Conservation (phyloP, 1,139 yeast species). For the Debaryomyces robertsiae region DNA sequence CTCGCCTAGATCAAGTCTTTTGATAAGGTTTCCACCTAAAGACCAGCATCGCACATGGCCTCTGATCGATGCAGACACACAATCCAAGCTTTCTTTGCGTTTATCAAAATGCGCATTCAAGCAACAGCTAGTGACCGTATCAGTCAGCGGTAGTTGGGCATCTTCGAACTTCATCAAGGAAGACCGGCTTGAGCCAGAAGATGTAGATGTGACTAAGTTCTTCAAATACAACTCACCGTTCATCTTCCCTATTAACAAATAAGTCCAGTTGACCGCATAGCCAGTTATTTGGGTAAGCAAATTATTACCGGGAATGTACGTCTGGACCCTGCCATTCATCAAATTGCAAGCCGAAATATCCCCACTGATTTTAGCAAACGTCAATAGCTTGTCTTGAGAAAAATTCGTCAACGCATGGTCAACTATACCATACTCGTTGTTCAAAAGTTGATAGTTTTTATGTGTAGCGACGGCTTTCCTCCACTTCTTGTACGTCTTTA, state of each 20-base stretch:
- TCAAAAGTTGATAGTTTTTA: slow-evolving; percentile 34
- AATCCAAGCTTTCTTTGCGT: slow-evolving; percentile 27
- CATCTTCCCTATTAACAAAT: slow-evolving; percentile 32
- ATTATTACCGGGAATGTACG: slow-evolving; percentile 40
- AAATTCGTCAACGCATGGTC: slow-evolving; percentile 40
- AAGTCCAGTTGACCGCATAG: slow-evolving; percentile 37
- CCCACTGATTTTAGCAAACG: slow-evolving; percentile 37
- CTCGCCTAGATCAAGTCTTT: slow-evolving; percentile 21
- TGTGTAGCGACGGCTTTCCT: slow-evolving; percentile 44
- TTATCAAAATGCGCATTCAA: slow-evolving; percentile 29
- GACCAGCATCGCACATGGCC: slow-evolving; percentile 36
- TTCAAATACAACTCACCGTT: slow-evolving; percentile 35
- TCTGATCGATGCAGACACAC: slow-evolving; percentile 27
- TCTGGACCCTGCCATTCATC: slow-evolving; percentile 43
- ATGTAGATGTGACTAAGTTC: slow-evolving; percentile 38
- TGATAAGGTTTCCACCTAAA: slow-evolving; percentile 26
- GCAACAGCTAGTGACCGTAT: slow-evolving; percentile 20
- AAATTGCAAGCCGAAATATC: slow-evolving; percentile 42
- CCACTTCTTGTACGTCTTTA: slow-evolving; percentile 51
- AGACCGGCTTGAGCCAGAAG: slow-evolving; percentile 28
- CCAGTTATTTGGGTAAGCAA: slow-evolving; percentile 24
- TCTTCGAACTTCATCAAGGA: slow-evolving; percentile 22
- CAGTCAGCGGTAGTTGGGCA: slow-evolving; percentile 3
- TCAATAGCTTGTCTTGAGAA: slow-evolving; percentile 36
- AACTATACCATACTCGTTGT: slow-evolving; percentile 28